Conservation (phyloP, 2,329 filamentous ascomycete genomes). For the Zopfia rhizophila region DNA sequence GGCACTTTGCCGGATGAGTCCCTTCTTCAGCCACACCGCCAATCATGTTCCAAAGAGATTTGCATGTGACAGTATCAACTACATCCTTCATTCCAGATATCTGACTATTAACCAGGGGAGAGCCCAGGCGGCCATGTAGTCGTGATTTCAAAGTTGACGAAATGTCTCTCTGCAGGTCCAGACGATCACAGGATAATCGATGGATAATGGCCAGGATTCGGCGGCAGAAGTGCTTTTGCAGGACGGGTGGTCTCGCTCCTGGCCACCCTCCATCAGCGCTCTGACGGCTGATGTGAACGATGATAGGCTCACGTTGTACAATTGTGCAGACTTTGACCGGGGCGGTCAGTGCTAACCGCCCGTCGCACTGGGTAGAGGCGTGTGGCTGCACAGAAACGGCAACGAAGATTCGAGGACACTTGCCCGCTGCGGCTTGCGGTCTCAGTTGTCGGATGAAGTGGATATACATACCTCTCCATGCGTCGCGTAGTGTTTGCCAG, state of each 20-base stretch:
- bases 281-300: slow-evolving; percentile 23
- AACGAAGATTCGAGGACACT: not conserved
- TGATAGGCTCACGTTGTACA: slow-evolving; percentile 37
- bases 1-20: slow-evolving; percentile 31
- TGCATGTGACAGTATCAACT: slow-evolving; percentile 40
- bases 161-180: slow-evolving; percentile 23
- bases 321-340: slow-evolving; percentile 11
- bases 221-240: slow-evolving; percentile 32
- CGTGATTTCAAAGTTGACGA: not conserved
- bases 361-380: slow-evolving; percentile 37
- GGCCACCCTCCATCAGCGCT: slow-evolving; percentile 13
- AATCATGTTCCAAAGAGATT: slow-evolving; percentile 33
- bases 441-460: slow-evolving; percentile 17
- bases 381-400: slow-evolving; percentile 32
- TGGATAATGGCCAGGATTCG: slow-evolving; percentile 31
- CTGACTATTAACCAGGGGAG: not conserved
- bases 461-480: slow-evolving; percentile 9
- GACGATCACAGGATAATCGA: slow-evolving; percentile 28
- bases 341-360: slow-evolving; percentile 27
- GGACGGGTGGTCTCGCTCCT: slow-evolving; percentile 9
- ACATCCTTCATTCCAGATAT: not conserved
- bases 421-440: slow-evolving; percentile 14
- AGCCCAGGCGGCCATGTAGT: slow-evolving; percentile 6
- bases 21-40: no score
- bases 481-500: not conserved